Base-by-base conservation (phyloP, 768 basidiomycete species). In the Rhodotorula graminis region DNA sequence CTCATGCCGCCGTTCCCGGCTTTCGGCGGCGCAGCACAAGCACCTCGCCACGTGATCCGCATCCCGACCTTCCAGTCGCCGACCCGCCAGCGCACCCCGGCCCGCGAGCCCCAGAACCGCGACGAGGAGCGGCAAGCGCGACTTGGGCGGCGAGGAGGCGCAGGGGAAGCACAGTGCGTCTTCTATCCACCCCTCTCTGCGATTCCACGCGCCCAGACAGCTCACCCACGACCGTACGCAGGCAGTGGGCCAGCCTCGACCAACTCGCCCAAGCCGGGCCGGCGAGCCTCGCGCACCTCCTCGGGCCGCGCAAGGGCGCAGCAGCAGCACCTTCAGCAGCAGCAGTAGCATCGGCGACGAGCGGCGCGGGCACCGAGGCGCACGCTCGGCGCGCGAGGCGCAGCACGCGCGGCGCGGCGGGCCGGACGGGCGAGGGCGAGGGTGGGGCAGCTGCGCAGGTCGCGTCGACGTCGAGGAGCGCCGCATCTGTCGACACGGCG, bases 41-140 rank as follows among this genome's bases (percentile, higher is more conserved):
- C 49, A 27, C 33, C 25, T 4, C 37, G 37, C 5, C 37, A 37
- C 23, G 37, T 44, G 2, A 67, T 67, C 66, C 58, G 66, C 33
- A 67, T 67, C 50, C 66, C 66, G n/a, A 67, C 66, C 12, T 67
- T 67, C 37, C n/a, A 4, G 8, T 66, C 65, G 15, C 66, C 59
- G 21, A 57, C 64, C 11, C 18, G 46, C 0, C 7, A 49, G 14
- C 25, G 27, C 27, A 50, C 50, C 27, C 31, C 31, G 5, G 31
- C 56, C 12, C 57, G 21, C 18, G 47, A 21, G 21, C 58, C 47
- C 19, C 27, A 12, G 6, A 67, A 33, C 25, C 47, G 66, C 2
- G 66, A 59, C 18, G 66, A 67, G 23, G 59, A 10, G 40, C 37
- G 49, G 0, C 27, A 16, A 2, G 59, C 59, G 19, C 6, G 66